These are phyloP conservation scores for Heracleum sosnowskyi DNA, from an alignment of 129 eudicot genomes.

Conservation along the genomic window DNA sequence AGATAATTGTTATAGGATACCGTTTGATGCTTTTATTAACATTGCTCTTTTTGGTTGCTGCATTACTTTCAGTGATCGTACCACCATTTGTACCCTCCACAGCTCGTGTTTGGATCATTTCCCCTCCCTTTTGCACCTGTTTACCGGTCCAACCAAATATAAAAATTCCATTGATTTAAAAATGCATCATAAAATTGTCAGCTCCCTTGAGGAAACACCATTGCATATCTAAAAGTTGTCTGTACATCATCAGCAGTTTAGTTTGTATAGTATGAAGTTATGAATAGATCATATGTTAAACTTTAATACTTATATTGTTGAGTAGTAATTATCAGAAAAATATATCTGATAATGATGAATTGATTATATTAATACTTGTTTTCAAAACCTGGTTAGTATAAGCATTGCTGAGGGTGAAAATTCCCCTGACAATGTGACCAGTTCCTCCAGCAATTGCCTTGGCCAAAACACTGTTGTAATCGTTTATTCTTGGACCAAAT, in stretches of 20 bases:
- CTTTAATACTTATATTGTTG: too few species aligned
- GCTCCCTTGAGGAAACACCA: too few species aligned
- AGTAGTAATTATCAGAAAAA: neutral
- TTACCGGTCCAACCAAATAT: neutral
- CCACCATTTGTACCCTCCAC: conserved; percentile 30
- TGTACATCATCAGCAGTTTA: neutral
- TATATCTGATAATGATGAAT: too few species aligned
- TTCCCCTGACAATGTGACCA: conserved; percentile 88
- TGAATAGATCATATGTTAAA: too few species aligned
- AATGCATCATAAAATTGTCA: neutral
- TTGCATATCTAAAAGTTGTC: neutral
- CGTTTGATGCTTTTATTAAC: conserved; percentile 70
- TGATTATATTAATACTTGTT: neutral
- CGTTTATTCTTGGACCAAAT: conserved; percentile 71
- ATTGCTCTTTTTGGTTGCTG: conserved; percentile 35
- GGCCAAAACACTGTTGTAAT: conserved; percentile 69
- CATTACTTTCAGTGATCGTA: conserved; percentile 16
- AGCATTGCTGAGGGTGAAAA: conserved; percentile 74
- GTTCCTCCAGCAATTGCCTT: conserved; percentile 94
- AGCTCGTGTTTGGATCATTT: conserved; percentile 37
- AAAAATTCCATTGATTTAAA: neutral
- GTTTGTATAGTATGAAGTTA: neutral
- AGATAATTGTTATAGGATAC: conserved; percentile 20
- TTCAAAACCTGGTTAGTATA: conserved; percentile 67
- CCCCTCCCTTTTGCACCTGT: conserved; percentile 87